Evolutionary conservation across 140 eudicot species (phyloP), one percentile per base, ranked within the genome.

Genomic region (Bidens hawaiensis): DNA sequence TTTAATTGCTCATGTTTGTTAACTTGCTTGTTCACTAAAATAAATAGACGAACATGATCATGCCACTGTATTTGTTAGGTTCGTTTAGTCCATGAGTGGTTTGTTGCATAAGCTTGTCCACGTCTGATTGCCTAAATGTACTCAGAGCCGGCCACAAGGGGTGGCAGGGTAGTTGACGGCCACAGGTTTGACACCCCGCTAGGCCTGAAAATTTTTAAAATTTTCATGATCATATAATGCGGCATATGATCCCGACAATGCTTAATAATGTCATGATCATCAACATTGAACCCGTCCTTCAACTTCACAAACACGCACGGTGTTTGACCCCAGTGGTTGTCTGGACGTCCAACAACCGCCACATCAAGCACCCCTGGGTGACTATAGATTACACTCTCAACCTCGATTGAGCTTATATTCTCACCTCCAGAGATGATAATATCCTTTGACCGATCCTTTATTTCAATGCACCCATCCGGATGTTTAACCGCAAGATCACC

Each of bases 401-500:
- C 69, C 78, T 82, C 81, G 18, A 78, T 70, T 0, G 76, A 21
- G 68, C 88, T 74, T 36, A 82, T 78, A 21, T 78, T 82, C 63
- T 82, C 84, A 0, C 82, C 88, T 6, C n/a, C n/a, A n/a, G n/a
- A n/a, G n/a, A n/a, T n/a, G n/a, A n/a, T n/a, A n/a, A n/a, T n/a
- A n/a, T n/a, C 56, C 71, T 82, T 82, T 19, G 52, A 49, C 33
- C 88, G 75, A 16, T 82, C 84, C 67, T 78, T 82, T 3, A 82
- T 52, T 45, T 78, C 79, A 2, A 82, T 56, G 59, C 70, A 78
- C 2, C 67, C 75, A 27, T 74, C 81, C 0, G 88, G 61, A 55
- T 82, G 88, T 64, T 74, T 82, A 7, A 82, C 81, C 4, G 81
- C 88, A 11, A 77, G 54, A 67, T 82, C 88, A 17, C 88, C 88